Base-by-base conservation (phyloP, 345 rosid genomes). In the Lepidium didymum region DNA sequence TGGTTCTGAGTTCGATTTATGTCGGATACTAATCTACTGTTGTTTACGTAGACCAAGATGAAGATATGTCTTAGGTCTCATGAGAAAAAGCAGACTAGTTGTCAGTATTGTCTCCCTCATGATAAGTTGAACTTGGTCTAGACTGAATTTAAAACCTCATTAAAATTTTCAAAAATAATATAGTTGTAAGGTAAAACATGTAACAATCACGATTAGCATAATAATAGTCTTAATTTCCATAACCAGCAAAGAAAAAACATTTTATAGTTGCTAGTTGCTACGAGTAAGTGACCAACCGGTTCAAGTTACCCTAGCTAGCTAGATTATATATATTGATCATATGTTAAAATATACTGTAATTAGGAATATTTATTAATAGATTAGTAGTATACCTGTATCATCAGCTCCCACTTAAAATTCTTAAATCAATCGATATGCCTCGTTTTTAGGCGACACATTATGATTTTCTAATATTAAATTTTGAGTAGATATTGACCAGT, bases 391-490 rank as follows among this genome's bases (percentile, higher is more conserved):
- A 53, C 18, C 29, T 60, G 42, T 52, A 44, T 23, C 60, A 52
- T 67, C 51, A 70, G 11, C 68, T 41, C 43, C 68, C 63, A 74
- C 77, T 68, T 68, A 19, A 67, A 29, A 66, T 31, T 67, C 57
- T 60, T 60, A 67, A 35, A 56, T 62, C 69, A 47, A 67, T 71
- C 54, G 44, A 38, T 54, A 38, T 80, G 77, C 81, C 74, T 21
- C 70, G 70, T 53, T 58, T 68, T 56, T 75, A 66, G 84, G 80
- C 45, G 80, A 77, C 86, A 81, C 44, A 63, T 31, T 75, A 44
- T 56, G 34, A 76, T 81, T 73, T 68, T 62, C 23, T 47, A 63
- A 27, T 53, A 23, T 23, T 53, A 19, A 29, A 10, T 60, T 58
- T 46, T 7, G 4, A 67, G 52, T 60, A 60, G 64, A 74, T 60